Evolutionary conservation across 768 basidiomycete species (phyloP).

Genomic region (Peribolospora baueri): DNA sequence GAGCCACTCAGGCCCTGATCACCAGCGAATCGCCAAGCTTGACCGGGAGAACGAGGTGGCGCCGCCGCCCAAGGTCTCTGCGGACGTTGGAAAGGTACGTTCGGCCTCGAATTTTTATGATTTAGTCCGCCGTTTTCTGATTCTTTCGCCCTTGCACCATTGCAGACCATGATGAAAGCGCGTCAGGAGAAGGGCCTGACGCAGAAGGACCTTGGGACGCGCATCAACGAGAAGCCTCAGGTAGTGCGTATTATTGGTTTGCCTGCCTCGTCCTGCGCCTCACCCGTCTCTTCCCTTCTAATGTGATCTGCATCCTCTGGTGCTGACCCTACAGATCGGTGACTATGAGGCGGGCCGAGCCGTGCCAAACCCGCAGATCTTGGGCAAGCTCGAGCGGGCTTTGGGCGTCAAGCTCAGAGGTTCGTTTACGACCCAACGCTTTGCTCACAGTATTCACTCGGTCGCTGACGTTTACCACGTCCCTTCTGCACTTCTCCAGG

Average conservation of each 20-base stretch:
- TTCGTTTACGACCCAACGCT: too few species aligned
- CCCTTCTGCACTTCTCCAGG: background rate
- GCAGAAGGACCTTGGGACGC: slow-evolving; percentile 10
- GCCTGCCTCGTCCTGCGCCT: background rate
- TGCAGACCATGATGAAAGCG: slow-evolving; percentile 6
- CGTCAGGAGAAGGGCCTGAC: slow-evolving; percentile 9
- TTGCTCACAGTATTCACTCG: too few species aligned
- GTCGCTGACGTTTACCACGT: too few species aligned
- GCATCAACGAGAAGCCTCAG: slow-evolving; percentile 8
- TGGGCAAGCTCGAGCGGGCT: slow-evolving; percentile 12
- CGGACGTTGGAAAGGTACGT: slow-evolving; percentile 10
- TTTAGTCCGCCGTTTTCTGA: too few species aligned
- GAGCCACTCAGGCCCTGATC: slow-evolving; percentile 5
- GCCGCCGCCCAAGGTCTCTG: slow-evolving; percentile 10
- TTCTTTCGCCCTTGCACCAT: too few species aligned
- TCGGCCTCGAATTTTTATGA: too few species aligned
- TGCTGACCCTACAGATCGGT: slow-evolving; percentile 3
- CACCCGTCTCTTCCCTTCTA: background rate
- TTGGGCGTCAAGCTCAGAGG: slow-evolving; percentile 10
- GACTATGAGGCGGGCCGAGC: slow-evolving; percentile 8
- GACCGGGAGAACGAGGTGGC: slow-evolving; percentile 14
- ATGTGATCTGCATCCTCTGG: background rate
- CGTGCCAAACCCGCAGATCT: slow-evolving; percentile 8
- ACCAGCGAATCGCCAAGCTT: slow-evolving; percentile 13
- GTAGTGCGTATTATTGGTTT: background rate